Evolutionary conservation across 805 yeast genomes (phyloP), one percentile per base, ranked within the genome.

Genomic region (Saccharomycopsis sp.): DNA sequence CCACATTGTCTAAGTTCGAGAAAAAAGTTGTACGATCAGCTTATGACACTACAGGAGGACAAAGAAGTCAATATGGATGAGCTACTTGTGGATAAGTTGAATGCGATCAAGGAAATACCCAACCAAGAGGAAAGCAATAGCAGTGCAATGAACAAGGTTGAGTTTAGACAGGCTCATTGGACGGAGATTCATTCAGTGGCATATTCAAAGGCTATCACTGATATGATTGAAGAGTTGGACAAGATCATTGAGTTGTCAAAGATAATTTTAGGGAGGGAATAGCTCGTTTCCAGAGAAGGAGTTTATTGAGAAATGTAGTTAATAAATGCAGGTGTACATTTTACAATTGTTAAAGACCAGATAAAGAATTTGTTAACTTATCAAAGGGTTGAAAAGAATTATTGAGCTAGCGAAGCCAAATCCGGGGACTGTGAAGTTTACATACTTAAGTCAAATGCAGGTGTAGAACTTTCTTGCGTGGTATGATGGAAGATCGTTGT

Each of bases 151-250:
- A 52, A 54, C n/a, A 34, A 20, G n/a, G 50, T 50, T 12, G 55
- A 57, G 47, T 61, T 61, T 29, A 67, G 67, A 59, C 69, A 68
- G 62, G 57, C 68, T 12, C 73, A 76, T 59, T 78, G 81, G 82
- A 71, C 73, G 8, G 75, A 74, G 51, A 73, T 79, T 29, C 81
- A 79, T 61, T 79, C 78, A 9, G 71, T 77, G 68, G 80, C 80
- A 0, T 77, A 77, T 63, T 72, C 81, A 1, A 72, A 76, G 53
- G 76, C 81, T 0, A 76, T 76, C 59, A 78, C 81, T 0, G 71
- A 72, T 20, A 73, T 78, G n/a, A 70, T 80, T 0, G 74, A 71
- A 54, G 77, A 73, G 48, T 61, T 77, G 51, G 76, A 77, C 54
- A 67, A 67, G 46, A 61, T 78, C 12, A 67, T 73, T 3, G 63